phyloP scores from a whole-genome alignment of 2,329 filamentous ascomycete genomes.

The Talaromyces sp. region DNA sequence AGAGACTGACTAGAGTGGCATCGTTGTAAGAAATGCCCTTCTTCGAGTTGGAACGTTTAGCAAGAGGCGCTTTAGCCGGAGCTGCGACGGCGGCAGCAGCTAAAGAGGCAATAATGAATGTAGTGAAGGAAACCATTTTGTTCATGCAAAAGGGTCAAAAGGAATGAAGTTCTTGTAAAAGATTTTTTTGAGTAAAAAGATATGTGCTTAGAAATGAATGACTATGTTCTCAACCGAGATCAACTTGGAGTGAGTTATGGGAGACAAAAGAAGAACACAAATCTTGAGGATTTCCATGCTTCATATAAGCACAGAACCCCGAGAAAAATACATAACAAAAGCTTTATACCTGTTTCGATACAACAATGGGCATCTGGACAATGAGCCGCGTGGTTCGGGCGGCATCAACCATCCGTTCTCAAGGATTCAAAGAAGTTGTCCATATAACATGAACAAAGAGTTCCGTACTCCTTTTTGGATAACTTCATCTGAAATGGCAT shows the following conservation, averaged over 20 bases:
- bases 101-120: slow-evolving; percentile 14
- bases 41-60: slow-evolving; percentile 23
- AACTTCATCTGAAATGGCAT: background rate
- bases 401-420: background rate
- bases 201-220: background rate
- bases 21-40: slow-evolving; percentile 34
- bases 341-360: background rate
- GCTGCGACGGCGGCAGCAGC: slow-evolving; percentile 27
- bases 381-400: background rate
- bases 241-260: background rate
- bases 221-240: background rate
- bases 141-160: background rate
- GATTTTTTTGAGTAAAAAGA: background rate
- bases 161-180: background rate
- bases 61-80: slow-evolving; percentile 14
- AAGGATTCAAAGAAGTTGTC: background rate
- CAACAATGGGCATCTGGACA: background rate
- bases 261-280: background rate
- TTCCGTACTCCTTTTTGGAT: background rate
- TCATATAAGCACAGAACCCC: background rate
- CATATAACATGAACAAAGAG: background rate
- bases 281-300: background rate
- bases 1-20: slow-evolving; percentile 22
- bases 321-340: background rate
- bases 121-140: slow-evolving; percentile 7